Evolutionary conservation across 768 basidiomycete genomes (phyloP).

Genomic region (Naganishia kalamii): DNA sequence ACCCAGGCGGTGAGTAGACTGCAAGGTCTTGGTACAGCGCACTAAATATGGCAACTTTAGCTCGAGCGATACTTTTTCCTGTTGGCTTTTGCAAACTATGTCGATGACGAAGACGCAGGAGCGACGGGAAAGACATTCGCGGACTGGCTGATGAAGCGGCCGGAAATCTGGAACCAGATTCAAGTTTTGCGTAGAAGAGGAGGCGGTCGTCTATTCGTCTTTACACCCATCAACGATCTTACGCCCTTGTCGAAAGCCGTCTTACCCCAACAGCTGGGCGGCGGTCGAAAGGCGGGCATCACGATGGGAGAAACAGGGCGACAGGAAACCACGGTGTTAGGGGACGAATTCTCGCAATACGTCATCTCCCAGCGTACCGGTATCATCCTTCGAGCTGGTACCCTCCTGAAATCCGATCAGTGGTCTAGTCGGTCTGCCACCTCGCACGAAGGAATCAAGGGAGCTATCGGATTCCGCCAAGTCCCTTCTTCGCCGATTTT

Average conservation of each 20-base stretch:
- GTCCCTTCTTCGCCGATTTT: conserved; percentile 75
- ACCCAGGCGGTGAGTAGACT: conserved; percentile 31
- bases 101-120: conserved; percentile 56
- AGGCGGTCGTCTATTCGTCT: conserved; percentile 77
- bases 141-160: conserved; percentile 76
- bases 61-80: conserved; percentile 66
- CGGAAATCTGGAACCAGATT: conserved; percentile 92
- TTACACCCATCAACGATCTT: conserved; percentile 82
- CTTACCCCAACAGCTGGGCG: conserved; percentile 9
- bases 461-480: conserved; percentile 90
- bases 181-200: conserved; percentile 73
- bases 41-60: conserved; percentile 19
- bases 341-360: conserved; percentile 92
- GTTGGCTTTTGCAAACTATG: conserved; percentile 85
- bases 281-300: background rate
- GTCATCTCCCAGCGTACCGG: conserved; percentile 91
- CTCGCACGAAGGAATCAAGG: conserved; percentile 59
- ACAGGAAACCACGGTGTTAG: conserved; percentile 74
- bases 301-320: conserved; percentile 61
- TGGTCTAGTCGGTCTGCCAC: conserved; percentile 56
- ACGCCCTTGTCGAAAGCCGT: conserved; percentile 60
- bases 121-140: conserved; percentile 65
- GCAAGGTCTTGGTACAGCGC: background rate
- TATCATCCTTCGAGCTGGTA: conserved; percentile 84
- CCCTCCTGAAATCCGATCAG: conserved; percentile 84